These are phyloP conservation scores for Talaromyces adpressus DNA, from an alignment of 495 filamentous ascomycete genomes.

Conservation along the genomic window DNA sequence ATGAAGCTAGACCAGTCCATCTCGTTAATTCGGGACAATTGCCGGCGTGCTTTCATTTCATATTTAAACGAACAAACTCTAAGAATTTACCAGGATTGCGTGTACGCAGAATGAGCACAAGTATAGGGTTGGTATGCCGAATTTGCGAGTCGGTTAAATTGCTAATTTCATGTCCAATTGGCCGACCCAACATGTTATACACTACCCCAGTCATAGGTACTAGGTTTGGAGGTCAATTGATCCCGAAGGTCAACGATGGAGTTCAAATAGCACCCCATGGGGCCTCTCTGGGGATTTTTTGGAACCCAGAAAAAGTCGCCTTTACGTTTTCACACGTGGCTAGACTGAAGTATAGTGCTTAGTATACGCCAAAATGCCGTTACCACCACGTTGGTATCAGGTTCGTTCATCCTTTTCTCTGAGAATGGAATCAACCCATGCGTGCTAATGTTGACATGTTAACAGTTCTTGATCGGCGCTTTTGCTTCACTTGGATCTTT, in stretches of 20 bases:
- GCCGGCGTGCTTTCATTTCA: background rate
- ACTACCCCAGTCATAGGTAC: background rate
- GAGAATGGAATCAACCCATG: background rate
- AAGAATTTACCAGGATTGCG: background rate
- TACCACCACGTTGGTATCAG: constrained; percentile 51
- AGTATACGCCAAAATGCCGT: constrained; percentile 30
- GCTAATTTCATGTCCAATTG: background rate
- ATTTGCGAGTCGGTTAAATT: background rate
- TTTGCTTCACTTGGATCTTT: constrained; percentile 58
- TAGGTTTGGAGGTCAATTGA: background rate
- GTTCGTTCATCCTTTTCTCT: constrained; percentile 20
- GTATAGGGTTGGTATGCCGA: background rate
- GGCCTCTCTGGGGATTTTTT: background rate
- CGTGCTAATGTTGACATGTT: background rate
- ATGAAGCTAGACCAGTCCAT: background rate
- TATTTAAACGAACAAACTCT: background rate
- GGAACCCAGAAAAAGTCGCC: background rate
- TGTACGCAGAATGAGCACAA: background rate
- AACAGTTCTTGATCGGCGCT: constrained; percentile 52
- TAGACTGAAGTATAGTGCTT: background rate
- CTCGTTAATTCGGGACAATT: background rate
- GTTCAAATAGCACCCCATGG: background rate
- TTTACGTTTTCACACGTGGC: background rate
- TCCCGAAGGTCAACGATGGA: background rate
- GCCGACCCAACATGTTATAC: background rate